phyloP scores from a whole-genome alignment of 73 alveolate species.

The Blepharisma stoltei region DNA sequence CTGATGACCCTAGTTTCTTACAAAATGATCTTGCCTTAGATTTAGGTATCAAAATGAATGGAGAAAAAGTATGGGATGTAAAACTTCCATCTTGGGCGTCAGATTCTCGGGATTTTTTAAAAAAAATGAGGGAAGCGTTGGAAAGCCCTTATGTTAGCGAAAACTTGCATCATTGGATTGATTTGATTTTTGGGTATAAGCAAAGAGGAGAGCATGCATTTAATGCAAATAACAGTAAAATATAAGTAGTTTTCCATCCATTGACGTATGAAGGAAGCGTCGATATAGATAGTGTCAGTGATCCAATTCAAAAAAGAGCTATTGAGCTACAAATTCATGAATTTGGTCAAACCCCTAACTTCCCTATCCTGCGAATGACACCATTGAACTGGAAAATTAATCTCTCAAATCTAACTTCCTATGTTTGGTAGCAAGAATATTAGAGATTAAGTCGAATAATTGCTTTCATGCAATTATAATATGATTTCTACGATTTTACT shows the following conservation, averaged over 20 bases:
- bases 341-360: constrained; percentile 97
- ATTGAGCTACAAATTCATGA: constrained; percentile 90
- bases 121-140: constrained; percentile 66
- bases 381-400: no score
- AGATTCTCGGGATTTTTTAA: constrained; percentile 79
- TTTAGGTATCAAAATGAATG: constrained; percentile 84
- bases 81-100: constrained; percentile 65
- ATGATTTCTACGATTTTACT: no score
- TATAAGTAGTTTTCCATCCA: constrained; percentile 84
- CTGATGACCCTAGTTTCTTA: constrained; percentile 71
- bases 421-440: no score
- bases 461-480: no score
- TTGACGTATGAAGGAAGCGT: constrained; percentile 88
- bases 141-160: constrained; percentile 81
- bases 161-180: constrained; percentile 92
- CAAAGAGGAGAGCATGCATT: constrained; percentile 79
- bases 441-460: no score
- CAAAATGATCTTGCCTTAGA: constrained; percentile 69
- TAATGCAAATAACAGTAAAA: constrained; percentile 64
- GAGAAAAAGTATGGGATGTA: constrained; percentile 89
- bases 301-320: constrained; percentile 79
- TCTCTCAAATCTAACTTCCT: no score
- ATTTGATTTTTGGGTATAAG: constrained; percentile 93
- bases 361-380: no score
- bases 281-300: constrained; percentile 66